Evolutionary conservation across 2,329 filamentous ascomycete genomes (phyloP), one percentile per base, ranked within the genome.

Genomic region (Neofusicoccum sp.): DNA sequence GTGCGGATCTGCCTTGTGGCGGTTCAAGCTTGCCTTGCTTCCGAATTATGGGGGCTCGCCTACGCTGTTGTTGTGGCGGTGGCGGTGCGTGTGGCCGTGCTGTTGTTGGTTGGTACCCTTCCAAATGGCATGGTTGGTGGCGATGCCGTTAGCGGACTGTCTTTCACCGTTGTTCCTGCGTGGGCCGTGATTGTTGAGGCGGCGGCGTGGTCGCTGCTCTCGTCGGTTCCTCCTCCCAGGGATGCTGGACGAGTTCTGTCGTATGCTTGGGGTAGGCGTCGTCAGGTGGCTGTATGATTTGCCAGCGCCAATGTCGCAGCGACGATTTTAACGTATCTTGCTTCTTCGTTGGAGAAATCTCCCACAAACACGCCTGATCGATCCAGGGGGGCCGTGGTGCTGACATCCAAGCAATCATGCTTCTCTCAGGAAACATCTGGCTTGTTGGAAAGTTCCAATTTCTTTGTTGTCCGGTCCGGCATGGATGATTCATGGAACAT

Each of bases 401-500:
- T 34, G 28, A 8, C 14, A 6, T 28, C 12, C 12, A 33, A n/a
- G 39, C 16, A 29, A 28, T 34, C 12, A 8, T 11, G 7, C 11
- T 22, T 16, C n/a, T 11, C 16, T 22, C 29, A 3, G 11, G 22
- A 49, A 50, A 41, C 6, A 7, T 12, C 29, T 12, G 16, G 31
- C 31, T 7, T 8, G 29, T 58, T 29, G n/a, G n/a, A 44, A n/a
- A 28, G 11, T 12, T 12, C 6, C 6, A 4, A 36, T 45, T n/a
- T 45, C 48, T 36, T 58, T 58, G 31, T 58, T 37, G n/a, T 31
- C 12, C 6, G 3, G 3, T 31, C 22, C 11, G 4, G 3, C 4
- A 31, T 31, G 14, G n/a, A 14, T 62, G 29, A 5, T 43, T 62
- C 61, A 62, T 29, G 61, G 52, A 39, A 58, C 45, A 14, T 58